Percentiles rank a stretch among this genome's conserved stretches.
These are phyloP conservation scores for Syncephalastrum racemosum DNA, from an alignment of 371 early-diverging fungal species.

Conservation along the genomic window DNA sequence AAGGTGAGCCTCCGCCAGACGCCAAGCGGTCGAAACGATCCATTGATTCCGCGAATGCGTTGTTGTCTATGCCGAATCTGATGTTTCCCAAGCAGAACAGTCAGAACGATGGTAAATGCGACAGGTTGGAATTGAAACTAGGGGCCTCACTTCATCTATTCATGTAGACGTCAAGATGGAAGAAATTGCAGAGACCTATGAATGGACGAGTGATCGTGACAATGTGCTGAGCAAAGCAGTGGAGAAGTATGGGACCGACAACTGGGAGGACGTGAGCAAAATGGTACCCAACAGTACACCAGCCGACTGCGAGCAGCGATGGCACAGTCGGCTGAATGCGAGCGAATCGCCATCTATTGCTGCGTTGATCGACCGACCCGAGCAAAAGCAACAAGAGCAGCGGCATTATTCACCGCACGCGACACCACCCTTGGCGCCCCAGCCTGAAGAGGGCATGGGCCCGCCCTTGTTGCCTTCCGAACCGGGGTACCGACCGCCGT, in stretches of 20 bases:
- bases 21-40: slow-evolving; percentile 42
- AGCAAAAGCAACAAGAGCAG: neutral
- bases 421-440: slow-evolving; percentile 20
- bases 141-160: too few species aligned
- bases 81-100: slow-evolving; percentile 14
- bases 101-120: slow-evolving; percentile 12
- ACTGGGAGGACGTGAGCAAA: slow-evolving; percentile 34
- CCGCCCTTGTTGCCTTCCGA: slow-evolving; percentile 4
- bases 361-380: slow-evolving; percentile 29
- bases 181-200: slow-evolving; percentile 4
- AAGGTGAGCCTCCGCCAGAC: slow-evolving; percentile 8
- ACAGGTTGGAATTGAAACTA: too few species aligned
- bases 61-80: slow-evolving; percentile 41
- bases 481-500: slow-evolving; percentile 39
- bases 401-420: slow-evolving; percentile 24
- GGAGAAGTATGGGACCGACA: slow-evolving; percentile 32
- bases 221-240: slow-evolving; percentile 27
- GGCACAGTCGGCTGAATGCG: slow-evolving; percentile 21
- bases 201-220: slow-evolving; percentile 46
- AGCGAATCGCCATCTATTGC: slow-evolving; percentile 50
- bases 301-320: slow-evolving; percentile 1
- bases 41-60: slow-evolving; percentile 47
- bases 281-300: slow-evolving; percentile 3
- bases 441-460: neutral
- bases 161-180: slow-evolving; percentile 8